These are phyloP conservation scores for Oxytropis ochrocephala DNA, from an alignment of 306 rosid genomes.

Conservation along the genomic window DNA sequence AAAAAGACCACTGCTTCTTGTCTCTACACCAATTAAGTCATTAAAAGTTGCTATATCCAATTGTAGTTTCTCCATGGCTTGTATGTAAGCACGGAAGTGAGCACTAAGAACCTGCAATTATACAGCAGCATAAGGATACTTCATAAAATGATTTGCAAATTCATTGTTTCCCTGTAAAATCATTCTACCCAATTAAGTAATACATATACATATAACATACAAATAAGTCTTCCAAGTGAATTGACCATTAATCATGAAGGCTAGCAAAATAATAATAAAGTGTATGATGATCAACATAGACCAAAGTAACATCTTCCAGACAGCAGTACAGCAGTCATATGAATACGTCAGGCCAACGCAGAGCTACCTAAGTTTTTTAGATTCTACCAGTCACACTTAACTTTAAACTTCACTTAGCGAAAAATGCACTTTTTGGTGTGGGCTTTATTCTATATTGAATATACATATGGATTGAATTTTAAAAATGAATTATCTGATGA, in stretches of 20 bases:
- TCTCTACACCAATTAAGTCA: conserved; percentile 96
- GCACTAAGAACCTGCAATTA: conserved; percentile 91
- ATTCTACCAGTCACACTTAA: conserved; percentile 7
- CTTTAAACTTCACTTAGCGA: not conserved
- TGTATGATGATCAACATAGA: not conserved
- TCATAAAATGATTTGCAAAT: conserved; percentile 8
- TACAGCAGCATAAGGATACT: conserved; percentile 14
- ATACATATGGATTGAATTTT: not conserved
- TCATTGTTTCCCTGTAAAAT: not conserved
- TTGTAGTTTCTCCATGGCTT: conserved; percentile 88
- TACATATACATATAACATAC: conserved; percentile 2
- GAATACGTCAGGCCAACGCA: conserved; percentile 2
- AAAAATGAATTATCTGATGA: not conserved
- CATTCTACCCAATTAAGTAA: not conserved
- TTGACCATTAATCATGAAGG: not conserved
- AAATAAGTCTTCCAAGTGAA: not conserved
- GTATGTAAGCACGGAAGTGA: conserved; percentile 94
- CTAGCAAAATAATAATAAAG: conserved; percentile 6
- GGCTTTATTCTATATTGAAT: not conserved
- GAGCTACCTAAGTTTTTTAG: not conserved
- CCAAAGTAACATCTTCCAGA: conserved; percentile 13
- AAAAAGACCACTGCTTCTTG: conserved; percentile 77
- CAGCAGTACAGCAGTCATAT: conserved; percentile 13
- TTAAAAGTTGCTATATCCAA: conserved; percentile 89
- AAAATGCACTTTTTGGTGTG: not conserved